Conservation (phyloP, 2,329 filamentous ascomycete species). For the Albophoma yamanashiensis region DNA sequence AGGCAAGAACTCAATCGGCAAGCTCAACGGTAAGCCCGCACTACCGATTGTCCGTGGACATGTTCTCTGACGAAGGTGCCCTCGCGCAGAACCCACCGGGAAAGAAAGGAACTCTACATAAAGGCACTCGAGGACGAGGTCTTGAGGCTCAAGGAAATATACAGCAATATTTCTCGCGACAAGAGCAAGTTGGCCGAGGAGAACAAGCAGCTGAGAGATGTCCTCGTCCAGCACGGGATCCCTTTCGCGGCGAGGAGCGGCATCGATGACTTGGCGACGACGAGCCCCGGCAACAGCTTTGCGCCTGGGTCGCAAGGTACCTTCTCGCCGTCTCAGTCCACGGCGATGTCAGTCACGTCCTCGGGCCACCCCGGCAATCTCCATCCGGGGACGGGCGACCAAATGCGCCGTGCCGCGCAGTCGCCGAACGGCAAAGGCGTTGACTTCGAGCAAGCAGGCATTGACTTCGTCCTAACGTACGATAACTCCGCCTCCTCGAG, state of each 20-base stretch:
- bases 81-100: slow-evolving; percentile 70
- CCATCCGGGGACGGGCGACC: slow-evolving; percentile 18
- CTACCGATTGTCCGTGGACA: background rate
- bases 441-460: slow-evolving; percentile 73
- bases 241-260: slow-evolving; percentile 15
- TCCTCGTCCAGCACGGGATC: slow-evolving; percentile 44
- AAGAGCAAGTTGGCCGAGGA: slow-evolving; percentile 68
- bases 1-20: slow-evolving; percentile 92
- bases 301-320: slow-evolving; percentile 30
- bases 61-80: background rate
- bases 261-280: slow-evolving; percentile 32
- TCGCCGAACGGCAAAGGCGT: slow-evolving; percentile 28
- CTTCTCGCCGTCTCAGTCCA: slow-evolving; percentile 35
- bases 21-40: slow-evolving; percentile 65
- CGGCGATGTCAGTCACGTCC: slow-evolving; percentile 30
- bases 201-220: slow-evolving; percentile 59
- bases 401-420: slow-evolving; percentile 16
- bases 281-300: slow-evolving; percentile 52
- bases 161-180: slow-evolving; percentile 61
- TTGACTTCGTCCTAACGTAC: slow-evolving; percentile 89
- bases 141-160: slow-evolving; percentile 77
- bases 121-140: slow-evolving; percentile 89
- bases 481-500: slow-evolving; percentile 45
- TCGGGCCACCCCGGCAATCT: slow-evolving; percentile 17
- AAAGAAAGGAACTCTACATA: slow-evolving; percentile 94